Evolutionary conservation across 345 rosid species (phyloP), one percentile per base, ranked within the genome.

Genomic region (Physaria fendleri): DNA sequence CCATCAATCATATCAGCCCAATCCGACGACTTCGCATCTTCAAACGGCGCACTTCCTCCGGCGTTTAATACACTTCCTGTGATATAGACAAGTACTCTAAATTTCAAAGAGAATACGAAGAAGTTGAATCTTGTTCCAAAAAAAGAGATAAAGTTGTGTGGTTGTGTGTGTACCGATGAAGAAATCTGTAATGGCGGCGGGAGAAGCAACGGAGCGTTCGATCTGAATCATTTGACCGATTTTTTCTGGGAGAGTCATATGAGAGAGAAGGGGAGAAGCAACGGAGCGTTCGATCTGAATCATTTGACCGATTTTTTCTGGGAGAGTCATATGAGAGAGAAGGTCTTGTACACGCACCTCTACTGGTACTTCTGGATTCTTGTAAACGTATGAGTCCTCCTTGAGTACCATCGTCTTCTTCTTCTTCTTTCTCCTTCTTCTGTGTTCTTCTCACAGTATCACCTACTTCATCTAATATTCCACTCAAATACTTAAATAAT

Each of bases 1-100:
- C 79, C 78, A 25, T 88, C 95, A 41, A 85, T 75, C 98, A 88
- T 82, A 81, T 88, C 87, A 0, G 91, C 95, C 88, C 93, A 88
- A 67, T 80, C 91, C 10, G 88, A 62, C 0, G 95, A 64, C 60
- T 56, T 47, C 0, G 95, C 85, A 4, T 82, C 76, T 65, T 75
- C 75, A 27, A 73, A 78, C 2, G 98, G 96, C 15, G 50, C 75
- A 66, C 95, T 85, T 15, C 93, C 95, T 43, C 96, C 95, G 5
- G 71, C 60, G 65, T 81, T 86, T 1, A 88, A 87, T 64, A 92
- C 40, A 76, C 95, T 92, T 33, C 96, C 98, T 91, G 76, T 62
- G 65, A 61, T 16, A 44, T 9, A 38, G 5, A 25, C 5, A 27
- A 27, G 2, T 35, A n/a, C 1, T 11, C 43, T 42, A 40, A 50